Evolutionary conservation across 192 early-diverging fungal genomes (phyloP), one percentile per base, ranked within the genome.

Genomic region (Coemansia sp.): DNA sequence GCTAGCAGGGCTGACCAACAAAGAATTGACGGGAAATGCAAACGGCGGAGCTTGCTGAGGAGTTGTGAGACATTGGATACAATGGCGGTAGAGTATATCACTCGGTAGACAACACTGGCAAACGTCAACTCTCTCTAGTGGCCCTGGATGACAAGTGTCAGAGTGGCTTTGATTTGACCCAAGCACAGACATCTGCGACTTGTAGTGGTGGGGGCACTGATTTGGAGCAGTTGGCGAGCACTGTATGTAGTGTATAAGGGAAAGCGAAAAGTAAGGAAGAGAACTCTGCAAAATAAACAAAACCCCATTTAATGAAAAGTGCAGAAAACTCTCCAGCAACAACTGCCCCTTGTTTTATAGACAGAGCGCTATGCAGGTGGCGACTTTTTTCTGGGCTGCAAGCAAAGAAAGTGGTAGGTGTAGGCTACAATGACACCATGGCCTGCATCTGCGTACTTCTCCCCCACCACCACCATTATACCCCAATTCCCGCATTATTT

Each of bases 401-500:
- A 61, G 37, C 59, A 21, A 61, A 61, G 59, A n/a, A 60, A 36
- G 58, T 21, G 11, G 19, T 14, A 38, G 36, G 58, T 25, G 15
- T 25, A 19, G 34, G 34, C 34, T 38, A 61, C 37, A 61, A 61
- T 61, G 59, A 38, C 59, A 39, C 17, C 36, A 61, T 61, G 32
- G 58, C 58, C 58, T 60, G 58, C 58, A 60, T 34, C 58, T 58
- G 55, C 31, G 57, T 17, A 59, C 57, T 38, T 61, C 12, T 39
- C 21, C 31, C 59, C 55, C 55, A 34, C 29, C 59, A 61, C 32
- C 11, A 21, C n/a, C 31, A 61, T 61, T 34, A 34, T 23, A 17
- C 55, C 59, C 58, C 59, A 61, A 36, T 61, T 61, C 36, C 59
- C 59, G 59, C 59, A 34, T 39, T 61, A 61, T 61, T 38, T 61